These are phyloP conservation scores for Odontarrhena argentea DNA, from an alignment of 345 rosid species.

Conservation along the genomic window DNA sequence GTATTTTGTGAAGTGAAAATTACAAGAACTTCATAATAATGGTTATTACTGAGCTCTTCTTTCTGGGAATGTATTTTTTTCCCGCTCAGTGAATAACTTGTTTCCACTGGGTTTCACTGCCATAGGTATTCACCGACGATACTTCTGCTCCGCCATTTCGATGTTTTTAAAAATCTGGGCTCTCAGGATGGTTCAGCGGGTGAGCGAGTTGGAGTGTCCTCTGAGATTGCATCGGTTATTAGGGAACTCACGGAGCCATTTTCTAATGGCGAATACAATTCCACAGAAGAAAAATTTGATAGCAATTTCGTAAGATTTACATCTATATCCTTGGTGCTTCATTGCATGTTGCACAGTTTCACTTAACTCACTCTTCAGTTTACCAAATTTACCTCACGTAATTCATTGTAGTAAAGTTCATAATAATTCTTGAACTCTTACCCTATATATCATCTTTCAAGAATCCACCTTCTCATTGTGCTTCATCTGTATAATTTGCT, in stretches of 20 bases:
- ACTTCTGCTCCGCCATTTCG: conserved; percentile 90
- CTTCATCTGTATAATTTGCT: conserved; percentile 13
- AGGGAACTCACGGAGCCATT: conserved; percentile 77
- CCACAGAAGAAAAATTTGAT: conserved; percentile 48
- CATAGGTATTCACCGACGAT: conserved; percentile 80
- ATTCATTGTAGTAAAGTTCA: not conserved
- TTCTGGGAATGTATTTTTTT: conserved; percentile 15
- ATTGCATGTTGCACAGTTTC: conserved; percentile 28
- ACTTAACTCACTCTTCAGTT: conserved; percentile 1
- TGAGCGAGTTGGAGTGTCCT: conserved; percentile 75
- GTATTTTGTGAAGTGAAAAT: conserved; percentile 15
- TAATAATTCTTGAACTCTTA: not conserved
- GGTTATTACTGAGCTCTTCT: not conserved
- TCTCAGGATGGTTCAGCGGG: conserved; percentile 69
- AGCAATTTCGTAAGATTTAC: conserved; percentile 58
- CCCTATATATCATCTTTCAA: conserved; percentile 8
- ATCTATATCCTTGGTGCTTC: conserved; percentile 24
- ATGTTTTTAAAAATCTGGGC: conserved; percentile 70
- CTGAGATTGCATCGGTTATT: conserved; percentile 85
- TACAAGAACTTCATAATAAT: conserved; percentile 12
- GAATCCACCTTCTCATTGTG: conserved; percentile 7
- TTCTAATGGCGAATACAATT: conserved; percentile 51
- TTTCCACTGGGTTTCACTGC: conserved; percentile 34
- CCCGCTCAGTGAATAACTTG: conserved; percentile 16
- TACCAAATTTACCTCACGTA: conserved; percentile 2